Conservation (phyloP, 164 flowering plant genomes). For the Vitis rupestris region DNA sequence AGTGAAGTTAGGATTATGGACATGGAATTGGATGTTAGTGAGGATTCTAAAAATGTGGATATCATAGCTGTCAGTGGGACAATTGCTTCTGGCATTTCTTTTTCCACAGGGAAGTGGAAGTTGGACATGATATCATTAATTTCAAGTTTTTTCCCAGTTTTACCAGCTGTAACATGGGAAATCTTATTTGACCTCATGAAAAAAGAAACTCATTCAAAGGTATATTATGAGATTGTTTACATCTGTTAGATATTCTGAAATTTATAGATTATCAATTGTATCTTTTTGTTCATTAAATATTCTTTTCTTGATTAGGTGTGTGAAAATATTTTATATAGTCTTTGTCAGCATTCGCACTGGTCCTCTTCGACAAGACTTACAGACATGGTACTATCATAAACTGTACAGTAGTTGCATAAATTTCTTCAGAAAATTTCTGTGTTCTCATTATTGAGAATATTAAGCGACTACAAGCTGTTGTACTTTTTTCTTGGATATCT, state of each 20-base stretch:
- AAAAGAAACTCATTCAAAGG: slow-evolving; percentile 62
- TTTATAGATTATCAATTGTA: neutral
- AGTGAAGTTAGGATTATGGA: slow-evolving; percentile 55
- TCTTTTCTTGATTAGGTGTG: slow-evolving; percentile 40
- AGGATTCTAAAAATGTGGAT: slow-evolving; percentile 51
- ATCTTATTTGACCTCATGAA: slow-evolving; percentile 55
- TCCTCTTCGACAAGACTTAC: slow-evolving; percentile 43
- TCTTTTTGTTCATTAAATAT: neutral
- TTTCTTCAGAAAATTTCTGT: neutral
- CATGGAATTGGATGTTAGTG: slow-evolving; percentile 73
- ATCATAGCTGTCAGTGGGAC: slow-evolving; percentile 33
- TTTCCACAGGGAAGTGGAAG: slow-evolving; percentile 51
- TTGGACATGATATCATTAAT: slow-evolving; percentile 63
- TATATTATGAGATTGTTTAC: slow-evolving; percentile 14
- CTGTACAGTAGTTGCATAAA: neutral
- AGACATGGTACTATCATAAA: slow-evolving; percentile 57
- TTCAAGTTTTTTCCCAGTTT: slow-evolving; percentile 59
- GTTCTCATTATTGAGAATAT: neutral
- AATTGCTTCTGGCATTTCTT: slow-evolving; percentile 23
- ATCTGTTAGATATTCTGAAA: neutral
- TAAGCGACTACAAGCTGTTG: neutral
- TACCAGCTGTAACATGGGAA: slow-evolving; percentile 68
- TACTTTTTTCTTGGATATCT: neutral
- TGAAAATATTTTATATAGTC: slow-evolving; percentile 41
- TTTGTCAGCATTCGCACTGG: slow-evolving; percentile 60